Evolutionary conservation across 371 early-diverging fungal species (phyloP).

Genomic region (Lichtheimia ramosa): DNA sequence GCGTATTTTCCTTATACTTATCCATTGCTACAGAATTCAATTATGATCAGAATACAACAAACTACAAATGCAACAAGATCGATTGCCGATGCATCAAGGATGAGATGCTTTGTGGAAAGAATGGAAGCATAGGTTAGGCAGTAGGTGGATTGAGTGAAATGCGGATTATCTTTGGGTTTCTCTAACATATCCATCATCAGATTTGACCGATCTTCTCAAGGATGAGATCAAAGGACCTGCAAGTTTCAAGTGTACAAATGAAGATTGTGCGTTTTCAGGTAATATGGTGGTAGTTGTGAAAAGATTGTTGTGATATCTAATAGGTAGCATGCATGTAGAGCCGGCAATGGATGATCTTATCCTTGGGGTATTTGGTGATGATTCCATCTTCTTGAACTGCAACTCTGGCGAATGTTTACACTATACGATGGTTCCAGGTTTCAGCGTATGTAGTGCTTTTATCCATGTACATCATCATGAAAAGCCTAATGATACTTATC

Average conservation of each 20-base stretch:
- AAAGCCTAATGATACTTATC: not conserved
- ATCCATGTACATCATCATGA: not conserved
- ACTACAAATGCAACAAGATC: slow-evolving; percentile 64
- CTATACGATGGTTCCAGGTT: slow-evolving; percentile 87
- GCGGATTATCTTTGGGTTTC: too few species aligned
- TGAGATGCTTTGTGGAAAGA: slow-evolving; percentile 80
- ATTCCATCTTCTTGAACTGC: slow-evolving; percentile 70
- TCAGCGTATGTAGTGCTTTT: slow-evolving; percentile 23
- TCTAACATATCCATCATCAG: slow-evolving; percentile 21
- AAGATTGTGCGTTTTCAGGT: slow-evolving; percentile 69
- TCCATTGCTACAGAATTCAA: slow-evolving; percentile 29
- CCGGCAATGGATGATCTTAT: slow-evolving; percentile 75
- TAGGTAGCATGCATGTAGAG: slow-evolving; percentile 29
- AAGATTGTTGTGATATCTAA: not conserved
- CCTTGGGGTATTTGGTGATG: slow-evolving; percentile 71
- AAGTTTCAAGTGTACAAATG: slow-evolving; percentile 60
- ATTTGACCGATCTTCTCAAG: slow-evolving; percentile 68
- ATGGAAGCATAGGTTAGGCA: slow-evolving; percentile 64
- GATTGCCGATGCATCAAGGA: slow-evolving; percentile 76
- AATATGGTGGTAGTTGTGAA: not conserved
- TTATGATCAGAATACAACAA: slow-evolving; percentile 52
- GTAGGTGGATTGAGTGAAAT: not conserved
- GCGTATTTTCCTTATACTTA: too few species aligned
- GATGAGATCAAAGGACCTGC: slow-evolving; percentile 81
- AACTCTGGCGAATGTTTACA: slow-evolving; percentile 84